Percentiles rank a stretch among this genome's conserved stretches.
Evolutionary conservation across 345 rosid genomes (phyloP).

Genomic region (Trapa bicornis): DNA sequence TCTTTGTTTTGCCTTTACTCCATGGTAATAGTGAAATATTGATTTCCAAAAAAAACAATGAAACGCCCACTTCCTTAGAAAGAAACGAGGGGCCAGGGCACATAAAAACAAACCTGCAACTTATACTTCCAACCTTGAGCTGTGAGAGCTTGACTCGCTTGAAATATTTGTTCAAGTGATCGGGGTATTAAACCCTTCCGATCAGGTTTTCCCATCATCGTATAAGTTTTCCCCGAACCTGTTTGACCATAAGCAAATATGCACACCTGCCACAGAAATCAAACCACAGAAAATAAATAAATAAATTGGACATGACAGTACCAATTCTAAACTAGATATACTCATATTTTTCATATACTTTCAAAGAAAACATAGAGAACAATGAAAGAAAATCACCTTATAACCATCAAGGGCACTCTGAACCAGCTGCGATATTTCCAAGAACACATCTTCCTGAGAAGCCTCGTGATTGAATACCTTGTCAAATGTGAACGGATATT

Average conservation of each 20-base stretch:
- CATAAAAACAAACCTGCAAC: constrained; percentile 54
- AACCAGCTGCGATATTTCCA: constrained; percentile 81
- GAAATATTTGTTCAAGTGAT: constrained; percentile 80
- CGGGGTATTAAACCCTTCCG: constrained; percentile 87
- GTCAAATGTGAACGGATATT: constrained; percentile 80
- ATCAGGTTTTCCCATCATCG: constrained; percentile 96
- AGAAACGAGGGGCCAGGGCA: neutral
- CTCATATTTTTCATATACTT: neutral
- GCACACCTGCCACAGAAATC: constrained; percentile 47
- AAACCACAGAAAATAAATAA: neutral
- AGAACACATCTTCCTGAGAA: constrained; percentile 77
- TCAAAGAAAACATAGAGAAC: neutral
- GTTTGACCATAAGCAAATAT: constrained; percentile 98
- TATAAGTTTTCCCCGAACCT: constrained; percentile 94
- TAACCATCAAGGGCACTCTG: constrained; percentile 98
- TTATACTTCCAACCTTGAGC: constrained; percentile 91
- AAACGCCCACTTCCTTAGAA: too few species aligned
- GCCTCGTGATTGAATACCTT: constrained; percentile 80
- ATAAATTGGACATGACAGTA: neutral
- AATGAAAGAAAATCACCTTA: constrained; percentile 35
- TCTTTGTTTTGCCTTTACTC: too few species aligned
- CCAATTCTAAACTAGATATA: too few species aligned
- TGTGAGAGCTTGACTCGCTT: constrained; percentile 52
- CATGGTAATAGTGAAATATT: too few species aligned
- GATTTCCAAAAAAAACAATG: too few species aligned